phyloP scores from a whole-genome alignment of 176 grass and related monocot genomes.

The Triticum urartu region DNA sequence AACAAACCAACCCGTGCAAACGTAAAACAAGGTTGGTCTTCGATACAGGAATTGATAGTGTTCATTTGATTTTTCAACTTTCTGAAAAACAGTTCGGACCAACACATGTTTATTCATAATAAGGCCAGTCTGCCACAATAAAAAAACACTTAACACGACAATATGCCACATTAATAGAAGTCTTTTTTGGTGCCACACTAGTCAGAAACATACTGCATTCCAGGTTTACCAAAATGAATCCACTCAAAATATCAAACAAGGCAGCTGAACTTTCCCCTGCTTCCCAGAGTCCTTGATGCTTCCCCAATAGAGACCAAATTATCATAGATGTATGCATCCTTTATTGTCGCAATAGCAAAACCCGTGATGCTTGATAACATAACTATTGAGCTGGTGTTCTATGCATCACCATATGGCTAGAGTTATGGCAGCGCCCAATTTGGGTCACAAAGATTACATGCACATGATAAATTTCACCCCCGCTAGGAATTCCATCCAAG shows the following conservation, averaged over 20 bases:
- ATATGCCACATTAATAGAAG: neutral
- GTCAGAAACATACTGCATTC: neutral
- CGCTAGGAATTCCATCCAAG: neutral
- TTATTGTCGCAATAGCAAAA: neutral
- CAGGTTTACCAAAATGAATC: neutral
- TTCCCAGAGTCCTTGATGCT: neutral
- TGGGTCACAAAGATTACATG: neutral
- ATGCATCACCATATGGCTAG: neutral
- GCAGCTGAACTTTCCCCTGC: neutral
- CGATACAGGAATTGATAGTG: neutral
- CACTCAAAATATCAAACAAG: neutral
- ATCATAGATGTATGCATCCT: neutral
- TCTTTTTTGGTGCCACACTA: neutral
- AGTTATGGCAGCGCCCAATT: neutral
- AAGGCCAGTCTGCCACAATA: neutral
- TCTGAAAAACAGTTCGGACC: neutral
- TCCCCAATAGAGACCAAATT: neutral
- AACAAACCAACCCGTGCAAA: neutral
- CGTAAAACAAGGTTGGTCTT: neutral
- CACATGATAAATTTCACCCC: neutral
- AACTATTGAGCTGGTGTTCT: neutral
- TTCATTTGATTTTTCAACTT: neutral
- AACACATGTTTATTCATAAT: neutral
- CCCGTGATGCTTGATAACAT: neutral
- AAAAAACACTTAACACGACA: neutral